Evolutionary conservation across 2,329 filamentous ascomycete species (phyloP), one percentile per base, ranked within the genome.

Genomic region (Phoma sp.): DNA sequence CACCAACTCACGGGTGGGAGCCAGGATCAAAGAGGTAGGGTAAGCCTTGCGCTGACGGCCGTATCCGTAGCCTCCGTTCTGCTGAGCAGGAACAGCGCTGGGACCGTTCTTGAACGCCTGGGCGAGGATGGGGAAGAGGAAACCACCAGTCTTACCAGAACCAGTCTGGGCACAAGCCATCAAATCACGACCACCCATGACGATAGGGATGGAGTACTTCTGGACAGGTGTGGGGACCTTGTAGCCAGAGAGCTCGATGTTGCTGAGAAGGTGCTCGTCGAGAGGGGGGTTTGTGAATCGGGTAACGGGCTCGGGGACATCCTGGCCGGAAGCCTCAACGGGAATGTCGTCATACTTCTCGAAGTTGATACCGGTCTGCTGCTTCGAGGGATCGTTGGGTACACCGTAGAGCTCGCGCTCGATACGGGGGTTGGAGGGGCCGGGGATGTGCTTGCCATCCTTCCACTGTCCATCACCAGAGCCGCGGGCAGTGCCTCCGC

Each of bases 151-250:
- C 86, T 99, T 99, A 84, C 95, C 95, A 72, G 95, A 99, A 88
- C 93, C 95, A 68, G 95, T 99, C 85, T 99, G 95, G 70, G 95
- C 95, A 83, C 95, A 99, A 78, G 95, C 95, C 95, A 99, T 99
- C 75, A 99, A 83, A 79, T 99, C 95, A 80, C 95, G 92, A 62
- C 95, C 95, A 68, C 88, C 89, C 90, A 96, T 96, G 75, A 99
- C 95, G 71, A 99, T 99, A 65, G 95, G 95, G 53, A 99, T 96
- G 4, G 95, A 98, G 83, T 99, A 98, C 79, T 99, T 99, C 81
- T 99, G 95, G 47, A 99, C 95, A 24, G 95, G 95, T 1, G 95
- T 99, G 50, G 95, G 95, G 40, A 93, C 88, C 78, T 93, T 93
- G 86, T 99, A 99, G 71, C 89, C 90, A 60, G 95, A 91, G 50